phyloP scores from a whole-genome alignment of 2,329 filamentous ascomycete species.

The Penicillium sp. region DNA sequence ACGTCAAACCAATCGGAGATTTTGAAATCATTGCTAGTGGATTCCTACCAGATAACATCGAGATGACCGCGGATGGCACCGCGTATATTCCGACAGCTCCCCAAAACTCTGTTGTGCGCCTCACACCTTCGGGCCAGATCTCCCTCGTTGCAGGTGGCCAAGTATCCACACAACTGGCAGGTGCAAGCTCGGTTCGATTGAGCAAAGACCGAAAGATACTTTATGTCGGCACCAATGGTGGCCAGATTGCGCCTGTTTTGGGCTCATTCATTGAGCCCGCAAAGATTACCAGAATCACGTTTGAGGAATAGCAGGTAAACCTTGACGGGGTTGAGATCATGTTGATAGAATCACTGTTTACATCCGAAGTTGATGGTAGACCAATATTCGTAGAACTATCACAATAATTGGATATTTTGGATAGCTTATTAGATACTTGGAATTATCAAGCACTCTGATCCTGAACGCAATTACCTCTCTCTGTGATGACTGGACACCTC shows the following conservation, averaged over 20 bases:
- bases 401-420: not conserved
- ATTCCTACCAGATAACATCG: slow-evolving; percentile 25
- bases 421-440: not conserved
- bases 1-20: slow-evolving; percentile 18
- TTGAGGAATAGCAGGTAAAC: not conserved
- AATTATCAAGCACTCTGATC: not conserved
- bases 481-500: not conserved
- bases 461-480: not conserved
- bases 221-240: slow-evolving; percentile 29
- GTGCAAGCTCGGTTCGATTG: slow-evolving; percentile 20
- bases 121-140: slow-evolving; percentile 23
- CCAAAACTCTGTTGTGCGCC: slow-evolving; percentile 26
- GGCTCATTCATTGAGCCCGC: slow-evolving; percentile 26
- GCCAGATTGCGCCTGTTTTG: slow-evolving; percentile 25
- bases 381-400: not conserved
- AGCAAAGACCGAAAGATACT: slow-evolving; percentile 17
- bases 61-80: slow-evolving; percentile 21
- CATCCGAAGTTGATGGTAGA: not conserved
- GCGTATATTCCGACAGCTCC: slow-evolving; percentile 26
- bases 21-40: slow-evolving; percentile 27
- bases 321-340: not conserved
- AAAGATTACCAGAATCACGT: slow-evolving; percentile 21
- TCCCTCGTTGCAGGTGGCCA: slow-evolving; percentile 24
- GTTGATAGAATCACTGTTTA: not conserved
- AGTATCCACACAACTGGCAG: slow-evolving; percentile 24